Evolutionary conservation across 768 basidiomycete species (phyloP).

Genomic region (Lactarius psammicola): DNA sequence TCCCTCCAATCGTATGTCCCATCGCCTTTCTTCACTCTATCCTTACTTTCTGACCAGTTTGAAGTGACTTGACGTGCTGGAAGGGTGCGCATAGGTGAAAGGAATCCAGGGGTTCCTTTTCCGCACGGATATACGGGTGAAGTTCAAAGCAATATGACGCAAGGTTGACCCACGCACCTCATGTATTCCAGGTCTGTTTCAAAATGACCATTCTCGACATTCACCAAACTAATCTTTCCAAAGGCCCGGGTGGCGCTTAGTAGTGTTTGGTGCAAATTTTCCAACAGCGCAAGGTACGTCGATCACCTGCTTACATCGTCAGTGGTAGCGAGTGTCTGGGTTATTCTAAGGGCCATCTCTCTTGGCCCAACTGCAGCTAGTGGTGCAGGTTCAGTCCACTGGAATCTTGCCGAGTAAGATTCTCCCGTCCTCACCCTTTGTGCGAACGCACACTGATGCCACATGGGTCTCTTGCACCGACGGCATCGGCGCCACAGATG

Average conservation of each 20-base stretch:
- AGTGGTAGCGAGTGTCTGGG: neutral
- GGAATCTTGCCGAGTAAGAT: neutral
- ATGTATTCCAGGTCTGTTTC: neutral
- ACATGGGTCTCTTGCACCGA: neutral
- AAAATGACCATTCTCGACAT: neutral
- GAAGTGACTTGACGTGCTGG: neutral
- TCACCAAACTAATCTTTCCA: neutral
- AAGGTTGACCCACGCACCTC: neutral
- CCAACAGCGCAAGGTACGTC: neutral
- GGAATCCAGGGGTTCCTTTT: neutral
- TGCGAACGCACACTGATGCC: neutral
- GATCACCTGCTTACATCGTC: neutral
- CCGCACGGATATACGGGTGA: neutral
- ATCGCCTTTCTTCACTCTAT: neutral
- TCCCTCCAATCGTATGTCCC: neutral
- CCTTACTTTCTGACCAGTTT: neutral
- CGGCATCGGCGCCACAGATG: too few species aligned
- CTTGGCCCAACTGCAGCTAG: neutral
- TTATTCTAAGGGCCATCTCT: neutral
- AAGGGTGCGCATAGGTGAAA: neutral
- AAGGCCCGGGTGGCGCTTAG: neutral
- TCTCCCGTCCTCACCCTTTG: too few species aligned
- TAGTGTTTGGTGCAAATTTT: neutral
- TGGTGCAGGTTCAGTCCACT: neutral
- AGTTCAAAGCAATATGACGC: neutral